Evolutionary conservation across 768 basidiomycete genomes (phyloP), one percentile per base, ranked within the genome.

Genomic region (Mycena epipterygia): DNA sequence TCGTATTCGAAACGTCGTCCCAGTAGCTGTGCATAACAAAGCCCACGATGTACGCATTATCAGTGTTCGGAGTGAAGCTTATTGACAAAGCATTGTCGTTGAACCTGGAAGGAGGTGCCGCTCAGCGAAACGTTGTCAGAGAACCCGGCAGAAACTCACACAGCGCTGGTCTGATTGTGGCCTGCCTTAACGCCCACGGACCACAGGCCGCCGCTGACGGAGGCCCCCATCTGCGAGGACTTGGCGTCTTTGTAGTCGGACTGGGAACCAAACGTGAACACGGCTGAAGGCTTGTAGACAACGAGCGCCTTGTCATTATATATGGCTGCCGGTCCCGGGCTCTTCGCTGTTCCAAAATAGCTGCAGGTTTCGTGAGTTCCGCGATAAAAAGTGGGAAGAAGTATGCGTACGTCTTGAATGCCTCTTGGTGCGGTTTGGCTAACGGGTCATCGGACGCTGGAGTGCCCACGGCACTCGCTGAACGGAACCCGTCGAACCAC

Each of bases 281-380:
- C 19, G 8, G 27, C 23, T 29, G 3, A 29, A 7, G 61, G 49
- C 19, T 41, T 63, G 51, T 63, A 63, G 3, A 52, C 61, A 30
- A 63, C 49, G 3, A 52, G 27, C 1, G 49, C 49, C 25, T 41
- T 63, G 49, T 52, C 48, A 8, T 51, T 63, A 25, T 63, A 63
- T 3, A 11, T 52, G 6, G 61, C 32, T 5, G 27, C 23, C 2
- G 48, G 33, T 2, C 61, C 61, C 13, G 61, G 61, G 25, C 39
- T 19, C 19, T 25, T 25, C 13, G 33, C 14, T 3, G 61, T 63
- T 8, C 61, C 61, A 30, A 63, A 52, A 12, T 39, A 29, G 2
- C 61, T 63, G 14, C 44, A 41, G 21, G 12, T 5, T 3, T 56
- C n/a, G 3, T 37, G 33, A 39, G 13, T 25, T 3, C 9, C n/a